Percentiles rank a stretch among this genome's conserved stretches.
These are phyloP conservation scores for Penicillium steckii DNA, from an alignment of 495 filamentous ascomycete genomes.

Conservation along the genomic window DNA sequence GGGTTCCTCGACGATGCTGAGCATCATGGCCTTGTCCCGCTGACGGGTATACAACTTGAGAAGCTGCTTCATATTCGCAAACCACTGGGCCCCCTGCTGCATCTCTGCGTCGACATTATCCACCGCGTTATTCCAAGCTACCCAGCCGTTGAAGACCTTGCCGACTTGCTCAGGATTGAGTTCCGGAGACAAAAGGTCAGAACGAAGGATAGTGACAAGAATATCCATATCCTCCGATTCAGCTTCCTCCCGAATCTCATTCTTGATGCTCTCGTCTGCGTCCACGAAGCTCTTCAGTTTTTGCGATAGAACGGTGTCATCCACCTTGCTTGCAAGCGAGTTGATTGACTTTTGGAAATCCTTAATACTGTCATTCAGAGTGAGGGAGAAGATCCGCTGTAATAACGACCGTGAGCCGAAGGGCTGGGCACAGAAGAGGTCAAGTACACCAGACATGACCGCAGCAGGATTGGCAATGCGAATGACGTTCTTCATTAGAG, in stretches of 20 bases:
- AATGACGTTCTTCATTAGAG: slow-evolving; percentile 91
- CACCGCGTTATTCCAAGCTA: slow-evolving; percentile 94
- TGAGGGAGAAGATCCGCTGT: slow-evolving; percentile 90
- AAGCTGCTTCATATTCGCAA: slow-evolving; percentile 91
- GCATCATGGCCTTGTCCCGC: slow-evolving; percentile 96
- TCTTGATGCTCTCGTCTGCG: slow-evolving; percentile 69
- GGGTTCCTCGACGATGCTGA: slow-evolving; percentile 91
- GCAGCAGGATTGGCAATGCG: slow-evolving; percentile 92
- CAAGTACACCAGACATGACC: slow-evolving; percentile 89
- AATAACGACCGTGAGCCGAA: slow-evolving; percentile 86
- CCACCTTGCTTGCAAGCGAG: slow-evolving; percentile 67
- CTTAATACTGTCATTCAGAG: slow-evolving; percentile 84
- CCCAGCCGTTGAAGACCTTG: slow-evolving; percentile 86
- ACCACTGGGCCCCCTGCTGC: slow-evolving; percentile 82
- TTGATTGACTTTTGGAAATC: slow-evolving; percentile 84
- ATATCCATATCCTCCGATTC: slow-evolving; percentile 70
- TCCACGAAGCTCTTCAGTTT: slow-evolving; percentile 80
- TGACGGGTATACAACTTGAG: slow-evolving; percentile 90
- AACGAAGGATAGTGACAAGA: slow-evolving; percentile 76
- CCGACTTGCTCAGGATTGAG: slow-evolving; percentile 72
- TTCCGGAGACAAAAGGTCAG: slow-evolving; percentile 67
- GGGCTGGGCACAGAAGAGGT: slow-evolving; percentile 92
- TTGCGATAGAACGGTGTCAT: slow-evolving; percentile 71
- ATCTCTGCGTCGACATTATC: slow-evolving; percentile 89
- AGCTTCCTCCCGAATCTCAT: slow-evolving; percentile 70